Conservation (phyloP, 139 green algal species). For the Chlorella sp. region DNA sequence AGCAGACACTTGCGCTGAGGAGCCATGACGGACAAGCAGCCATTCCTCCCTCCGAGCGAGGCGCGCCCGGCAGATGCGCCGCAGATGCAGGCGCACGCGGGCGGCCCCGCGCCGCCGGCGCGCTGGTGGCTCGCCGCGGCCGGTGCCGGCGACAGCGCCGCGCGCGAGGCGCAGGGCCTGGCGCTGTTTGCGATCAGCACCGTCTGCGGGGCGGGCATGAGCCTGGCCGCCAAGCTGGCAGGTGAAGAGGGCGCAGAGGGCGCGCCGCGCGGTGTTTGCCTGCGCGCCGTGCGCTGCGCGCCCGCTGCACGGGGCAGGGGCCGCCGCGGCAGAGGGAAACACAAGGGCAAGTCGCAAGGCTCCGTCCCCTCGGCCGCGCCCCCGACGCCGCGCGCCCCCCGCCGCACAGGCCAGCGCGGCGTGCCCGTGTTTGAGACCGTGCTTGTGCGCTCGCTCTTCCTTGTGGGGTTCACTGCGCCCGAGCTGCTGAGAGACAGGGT, state of each 20-base stretch:
- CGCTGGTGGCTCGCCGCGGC: too few relatives aligned
- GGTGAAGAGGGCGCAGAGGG: not conserved
- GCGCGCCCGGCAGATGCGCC: too few relatives aligned
- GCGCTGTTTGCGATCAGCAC: slow-evolving; percentile 15
- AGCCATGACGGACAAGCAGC: too few relatives aligned
- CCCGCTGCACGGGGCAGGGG: not conserved
- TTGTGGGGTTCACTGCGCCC: slow-evolving; percentile 10
- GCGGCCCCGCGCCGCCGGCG: too few relatives aligned
- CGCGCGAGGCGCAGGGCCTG: not conserved
- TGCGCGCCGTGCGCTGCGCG: not conserved
- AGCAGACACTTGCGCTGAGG: too few relatives aligned
- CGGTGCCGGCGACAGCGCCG: not conserved
- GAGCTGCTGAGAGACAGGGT: not conserved
- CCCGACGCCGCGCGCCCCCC: not conserved
- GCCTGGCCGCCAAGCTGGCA: slow-evolving; percentile 15
- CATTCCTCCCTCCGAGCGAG: too few relatives aligned
- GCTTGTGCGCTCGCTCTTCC: slow-evolving; percentile 13
- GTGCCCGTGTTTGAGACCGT: slow-evolving; percentile 27
- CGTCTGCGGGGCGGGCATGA: slow-evolving; percentile 14
- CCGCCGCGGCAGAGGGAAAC: too few relatives aligned
- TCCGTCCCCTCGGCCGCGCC: not conserved
- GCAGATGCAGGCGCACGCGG: too few relatives aligned
- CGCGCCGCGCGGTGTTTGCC: not conserved
- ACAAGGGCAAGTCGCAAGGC: not conserved
- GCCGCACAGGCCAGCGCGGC: not conserved